Base-by-base conservation (phyloP, 768 basidiomycete genomes). In the Coprinopsis strossmayeri region DNA sequence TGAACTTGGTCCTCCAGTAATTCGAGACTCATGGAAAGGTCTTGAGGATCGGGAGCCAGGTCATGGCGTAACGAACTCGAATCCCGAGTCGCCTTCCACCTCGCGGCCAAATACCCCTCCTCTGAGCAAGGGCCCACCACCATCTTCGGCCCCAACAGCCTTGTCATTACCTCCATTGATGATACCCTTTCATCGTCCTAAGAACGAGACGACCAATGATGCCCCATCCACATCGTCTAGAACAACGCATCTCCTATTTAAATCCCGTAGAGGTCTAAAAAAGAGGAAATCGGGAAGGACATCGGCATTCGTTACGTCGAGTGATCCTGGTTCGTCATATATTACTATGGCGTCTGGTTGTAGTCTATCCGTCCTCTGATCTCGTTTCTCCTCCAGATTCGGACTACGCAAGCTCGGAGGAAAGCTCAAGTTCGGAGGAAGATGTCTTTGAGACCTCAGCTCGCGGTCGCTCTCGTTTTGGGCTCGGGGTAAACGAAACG, bases 1-100 rank as follows among this genome's bases (percentile, higher is more conserved):
- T 18, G 77, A 83, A 53, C 68, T 88, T 40, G 85, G 85, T 0
- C 78, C 81, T 5, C 75, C 75, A 1, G 64, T 87, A 7, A 28
- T 77, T 39, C 77, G 83, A 30, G 82, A 73, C 54, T 84, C 82
- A 3, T 87, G 85, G 85, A 84, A 68, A 55, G 9, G n/a, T 23
- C 43, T 23, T 5, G 40, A 32, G 43, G 43, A 28, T 32, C 43
- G 28, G n/a, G n/a, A n/a, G n/a, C n/a, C n/a, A n/a, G n/a, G n/a
- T n/a, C n/a, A n/a, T n/a, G n/a, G n/a, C n/a, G n/a, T n/a, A n/a
- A n/a, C n/a, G n/a, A n/a, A n/a, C n/a, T n/a, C n/a, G n/a, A n/a
- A n/a, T n/a, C n/a, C n/a, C n/a, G n/a, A n/a, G n/a, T n/a, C n/a
- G n/a, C n/a, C n/a, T n/a, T n/a, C n/a, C n/a, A n/a, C n/a, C n/a